Conservation (phyloP, 78 protist species). For the Dictyostelium firmibasis region DNA sequence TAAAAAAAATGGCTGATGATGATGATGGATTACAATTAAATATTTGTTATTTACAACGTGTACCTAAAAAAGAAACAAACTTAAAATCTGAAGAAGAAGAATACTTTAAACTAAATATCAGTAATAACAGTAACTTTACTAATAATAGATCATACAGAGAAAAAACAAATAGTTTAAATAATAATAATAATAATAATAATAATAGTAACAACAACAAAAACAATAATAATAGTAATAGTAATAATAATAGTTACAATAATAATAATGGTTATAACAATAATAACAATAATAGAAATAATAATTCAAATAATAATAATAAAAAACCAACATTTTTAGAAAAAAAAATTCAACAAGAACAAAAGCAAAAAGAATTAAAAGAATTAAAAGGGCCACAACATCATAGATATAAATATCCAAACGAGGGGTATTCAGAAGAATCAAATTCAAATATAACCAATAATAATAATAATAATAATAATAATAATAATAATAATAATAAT, state of each 20-base stretch:
- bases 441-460: too few species aligned
- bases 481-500: not conserved
- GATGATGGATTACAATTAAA: slow-evolving; percentile 71
- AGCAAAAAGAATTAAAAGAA: slow-evolving; percentile 14
- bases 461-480: not conserved
- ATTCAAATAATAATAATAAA: not conserved
- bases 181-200: not conserved
- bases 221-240: not conserved
- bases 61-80: not conserved
- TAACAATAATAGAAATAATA: not conserved
- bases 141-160: too few species aligned
- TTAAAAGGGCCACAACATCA: not conserved
- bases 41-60: slow-evolving; percentile 4
- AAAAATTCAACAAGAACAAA: slow-evolving; percentile 4
- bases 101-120: not conserved
- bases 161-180: not conserved
- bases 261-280: not conserved
- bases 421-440: not conserved
- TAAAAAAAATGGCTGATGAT: slow-evolving; percentile 42
- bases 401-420: slow-evolving; percentile 19
- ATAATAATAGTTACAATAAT: not conserved
- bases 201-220: not conserved
- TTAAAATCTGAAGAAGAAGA: not conserved
- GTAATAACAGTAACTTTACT: not conserved
- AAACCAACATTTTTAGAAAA: slow-evolving; percentile 36